A percentile compares a stretch with the other conserved stretches of the same genome.
These are phyloP conservation scores for Sphaceloma murrayae DNA, from an alignment of 2,329 filamentous ascomycete genomes.

Conservation along the genomic window DNA sequence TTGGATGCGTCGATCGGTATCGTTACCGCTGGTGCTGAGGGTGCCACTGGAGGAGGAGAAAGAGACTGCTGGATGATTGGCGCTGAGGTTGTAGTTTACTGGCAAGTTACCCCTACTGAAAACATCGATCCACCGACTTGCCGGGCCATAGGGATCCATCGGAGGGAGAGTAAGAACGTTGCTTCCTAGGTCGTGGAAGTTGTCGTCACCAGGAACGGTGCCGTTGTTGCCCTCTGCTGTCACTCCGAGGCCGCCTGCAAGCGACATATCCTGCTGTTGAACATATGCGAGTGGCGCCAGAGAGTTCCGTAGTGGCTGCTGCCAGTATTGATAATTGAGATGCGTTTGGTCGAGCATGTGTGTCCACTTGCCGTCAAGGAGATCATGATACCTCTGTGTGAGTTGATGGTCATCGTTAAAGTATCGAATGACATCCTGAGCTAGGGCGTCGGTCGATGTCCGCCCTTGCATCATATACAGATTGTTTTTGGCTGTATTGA, in stretches of 20 bases:
- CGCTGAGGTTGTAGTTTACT: slow-evolving; percentile 45
- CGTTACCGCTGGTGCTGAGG: slow-evolving; percentile 36
- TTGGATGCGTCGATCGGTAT: slow-evolving; percentile 44
- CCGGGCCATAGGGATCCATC: slow-evolving; percentile 46
- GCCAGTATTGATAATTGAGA: slow-evolving; percentile 33
- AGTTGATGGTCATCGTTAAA: slow-evolving; percentile 50
- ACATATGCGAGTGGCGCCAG: slow-evolving; percentile 53
- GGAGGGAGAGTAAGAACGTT: slow-evolving; percentile 46
- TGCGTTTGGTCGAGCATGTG: slow-evolving; percentile 51
- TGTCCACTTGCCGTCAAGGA: slow-evolving; percentile 54
- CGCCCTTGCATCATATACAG: slow-evolving; percentile 48
- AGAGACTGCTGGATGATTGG: slow-evolving; percentile 41
- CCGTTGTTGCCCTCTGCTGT: slow-evolving; percentile 57
- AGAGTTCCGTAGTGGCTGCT: slow-evolving; percentile 63
- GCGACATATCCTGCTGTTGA: slow-evolving; percentile 46
- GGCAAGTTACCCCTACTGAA: slow-evolving; percentile 48
- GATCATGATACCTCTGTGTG: slow-evolving; percentile 47
- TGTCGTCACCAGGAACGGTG: slow-evolving; percentile 57
- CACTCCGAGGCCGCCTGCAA: slow-evolving; percentile 55
- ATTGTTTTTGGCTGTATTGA: slow-evolving; percentile 44
- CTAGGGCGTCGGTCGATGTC: slow-evolving; percentile 47
- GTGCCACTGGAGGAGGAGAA: slow-evolving; percentile 43
- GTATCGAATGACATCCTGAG: slow-evolving; percentile 35
- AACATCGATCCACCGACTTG: slow-evolving; percentile 51
- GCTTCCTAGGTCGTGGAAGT: slow-evolving; percentile 45